Conservation (phyloP, 257 asterid species). For the Fraxinus americana region DNA sequence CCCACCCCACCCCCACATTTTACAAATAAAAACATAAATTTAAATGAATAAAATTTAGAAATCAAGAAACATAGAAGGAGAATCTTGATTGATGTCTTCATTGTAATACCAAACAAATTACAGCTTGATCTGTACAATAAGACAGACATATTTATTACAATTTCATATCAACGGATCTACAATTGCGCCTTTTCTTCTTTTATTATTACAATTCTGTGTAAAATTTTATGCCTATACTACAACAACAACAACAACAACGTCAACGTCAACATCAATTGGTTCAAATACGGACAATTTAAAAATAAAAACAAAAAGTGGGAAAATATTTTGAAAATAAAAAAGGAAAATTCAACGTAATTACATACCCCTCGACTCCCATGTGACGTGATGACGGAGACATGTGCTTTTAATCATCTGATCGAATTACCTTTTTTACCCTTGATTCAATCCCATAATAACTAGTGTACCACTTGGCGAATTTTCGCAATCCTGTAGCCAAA, state of each 20-base stretch:
- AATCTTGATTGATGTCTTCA: conserved; percentile 41
- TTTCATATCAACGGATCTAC: conserved; percentile 51
- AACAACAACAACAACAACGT: conserved; percentile 19
- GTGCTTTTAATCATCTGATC: conserved; percentile 39
- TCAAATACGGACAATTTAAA: conserved; percentile 28
- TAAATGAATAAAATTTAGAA: not conserved
- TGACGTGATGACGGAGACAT: conserved; percentile 30
- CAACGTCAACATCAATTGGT: conserved; percentile 20
- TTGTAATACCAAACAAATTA: conserved; percentile 38
- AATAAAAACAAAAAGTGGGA: not conserved
- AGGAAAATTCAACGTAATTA: conserved; percentile 16
- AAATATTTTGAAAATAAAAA: conserved; percentile 6
- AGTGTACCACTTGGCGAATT: conserved; percentile 90
- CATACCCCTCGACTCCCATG: conserved; percentile 36
- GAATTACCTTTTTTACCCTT: conserved; percentile 70
- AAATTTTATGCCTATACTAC: conserved; percentile 41
- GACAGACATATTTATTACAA: conserved; percentile 13
- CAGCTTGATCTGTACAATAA: too few species aligned
- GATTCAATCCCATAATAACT: conserved; percentile 80
- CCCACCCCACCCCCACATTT: too few species aligned
- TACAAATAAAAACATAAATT: too few species aligned
- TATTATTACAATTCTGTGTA: conserved; percentile 1
- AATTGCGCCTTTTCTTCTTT: conserved; percentile 28
- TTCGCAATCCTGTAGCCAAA: conserved; percentile 71
- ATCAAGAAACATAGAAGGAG: conserved; percentile 32